Evolutionary conservation across 2,329 filamentous ascomycete genomes (phyloP).

Genomic region (Colletotrichum tamarilloi): DNA sequence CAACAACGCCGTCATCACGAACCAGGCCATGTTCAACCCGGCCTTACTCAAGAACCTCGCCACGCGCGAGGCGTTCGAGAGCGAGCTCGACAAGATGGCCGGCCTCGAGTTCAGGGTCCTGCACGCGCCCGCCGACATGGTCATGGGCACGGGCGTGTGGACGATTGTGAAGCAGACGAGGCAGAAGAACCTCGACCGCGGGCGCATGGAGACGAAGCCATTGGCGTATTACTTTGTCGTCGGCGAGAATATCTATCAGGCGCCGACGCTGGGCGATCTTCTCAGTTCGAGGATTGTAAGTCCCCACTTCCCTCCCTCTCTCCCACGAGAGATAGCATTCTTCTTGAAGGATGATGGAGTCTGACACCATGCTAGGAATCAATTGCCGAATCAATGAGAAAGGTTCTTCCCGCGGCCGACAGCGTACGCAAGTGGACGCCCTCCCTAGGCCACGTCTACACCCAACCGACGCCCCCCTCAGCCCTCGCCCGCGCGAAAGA

Average conservation of each 20-base stretch:
- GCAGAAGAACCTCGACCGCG: slow-evolving; percentile 64
- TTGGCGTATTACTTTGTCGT: slow-evolving; percentile 73
- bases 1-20: slow-evolving; percentile 73
- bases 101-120: slow-evolving; percentile 75
- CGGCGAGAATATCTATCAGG: slow-evolving; percentile 75
- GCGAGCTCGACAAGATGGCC: slow-evolving; percentile 71
- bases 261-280: slow-evolving; percentile 70
- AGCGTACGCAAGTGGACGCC: slow-evolving; percentile 66
- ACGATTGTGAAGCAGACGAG: slow-evolving; percentile 76
- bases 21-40: slow-evolving; percentile 71
- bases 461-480: slow-evolving; percentile 45
- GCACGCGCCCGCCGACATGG: slow-evolving; percentile 72
- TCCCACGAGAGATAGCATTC: neutral
- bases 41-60: slow-evolving; percentile 67
- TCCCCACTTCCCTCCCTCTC: slow-evolving; percentile 5
- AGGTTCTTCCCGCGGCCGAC: slow-evolving; percentile 62
- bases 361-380: slow-evolving; percentile 28
- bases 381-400: slow-evolving; percentile 55
- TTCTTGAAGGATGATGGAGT: neutral
- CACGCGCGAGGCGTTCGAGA: slow-evolving; percentile 73
- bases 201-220: slow-evolving; percentile 67
- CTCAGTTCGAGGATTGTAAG: slow-evolving; percentile 68
- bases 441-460: slow-evolving; percentile 64
- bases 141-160: slow-evolving; percentile 75
- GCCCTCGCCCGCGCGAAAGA: slow-evolving; percentile 47